Evolutionary conservation across 2,329 filamentous ascomycete species (phyloP).

Genomic region (Microdochium nivale): DNA sequence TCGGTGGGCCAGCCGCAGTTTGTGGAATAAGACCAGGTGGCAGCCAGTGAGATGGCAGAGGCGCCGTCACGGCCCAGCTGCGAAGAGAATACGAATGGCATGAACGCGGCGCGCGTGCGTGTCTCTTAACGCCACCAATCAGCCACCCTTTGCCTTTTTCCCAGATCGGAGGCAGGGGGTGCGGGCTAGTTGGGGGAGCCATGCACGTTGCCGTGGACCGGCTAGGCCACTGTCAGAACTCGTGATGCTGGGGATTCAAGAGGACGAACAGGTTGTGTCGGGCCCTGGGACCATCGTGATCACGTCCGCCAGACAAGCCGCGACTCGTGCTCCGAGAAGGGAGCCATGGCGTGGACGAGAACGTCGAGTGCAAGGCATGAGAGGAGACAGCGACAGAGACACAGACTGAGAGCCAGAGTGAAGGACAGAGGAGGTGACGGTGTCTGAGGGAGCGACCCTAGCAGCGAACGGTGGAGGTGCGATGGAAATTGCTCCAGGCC

Average conservation of each 20-base stretch:
- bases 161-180: background rate
- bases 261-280: background rate
- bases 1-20: background rate
- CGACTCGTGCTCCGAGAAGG: too few relatives aligned
- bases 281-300: too few relatives aligned
- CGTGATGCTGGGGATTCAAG: background rate
- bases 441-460: too few relatives aligned
- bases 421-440: too few relatives aligned
- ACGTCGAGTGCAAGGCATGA: background rate
- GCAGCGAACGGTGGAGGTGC: too few relatives aligned
- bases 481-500: too few relatives aligned
- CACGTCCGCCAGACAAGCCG: too few relatives aligned
- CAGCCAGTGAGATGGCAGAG: background rate
- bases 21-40: background rate
- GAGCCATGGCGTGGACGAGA: background rate
- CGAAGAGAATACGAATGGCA: background rate
- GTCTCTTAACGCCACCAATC: background rate
- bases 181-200: background rate
- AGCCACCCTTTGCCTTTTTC: background rate
- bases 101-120: too few relatives aligned
- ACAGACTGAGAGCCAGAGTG: too few relatives aligned
- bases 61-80: background rate
- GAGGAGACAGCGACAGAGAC: too few relatives aligned
- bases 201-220: background rate
- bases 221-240: background rate